These are phyloP conservation scores for Bipolaris cookei DNA, from an alignment of 2,329 filamentous ascomycete genomes.

Conservation along the genomic window DNA sequence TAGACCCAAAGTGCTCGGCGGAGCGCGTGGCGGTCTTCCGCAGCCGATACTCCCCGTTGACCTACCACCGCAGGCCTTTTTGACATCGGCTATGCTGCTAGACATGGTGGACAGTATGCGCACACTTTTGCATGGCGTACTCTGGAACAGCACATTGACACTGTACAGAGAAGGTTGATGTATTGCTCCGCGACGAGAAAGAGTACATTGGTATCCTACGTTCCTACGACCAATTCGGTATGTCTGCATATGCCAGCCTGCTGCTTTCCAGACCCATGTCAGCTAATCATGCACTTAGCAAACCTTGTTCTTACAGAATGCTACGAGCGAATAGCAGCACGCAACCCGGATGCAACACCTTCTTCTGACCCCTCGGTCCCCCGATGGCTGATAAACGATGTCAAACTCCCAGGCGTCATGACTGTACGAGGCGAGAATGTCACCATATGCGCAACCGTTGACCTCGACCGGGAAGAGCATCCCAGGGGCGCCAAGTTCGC, in stretches of 20 bases:
- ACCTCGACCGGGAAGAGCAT: constrained; percentile 94
- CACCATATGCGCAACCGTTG: constrained; percentile 92
- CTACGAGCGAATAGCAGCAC: constrained; percentile 81
- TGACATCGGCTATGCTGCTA: constrained; percentile 91
- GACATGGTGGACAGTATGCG: constrained; percentile 90
- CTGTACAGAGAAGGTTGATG: constrained; percentile 84
- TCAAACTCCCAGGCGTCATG: constrained; percentile 83
- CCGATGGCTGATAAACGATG: constrained; percentile 76
- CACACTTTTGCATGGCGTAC: constrained; percentile 8
- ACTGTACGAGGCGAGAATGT: constrained; percentile 96
- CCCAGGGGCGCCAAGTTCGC: constrained; percentile 74
- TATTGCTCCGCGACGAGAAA: constrained; percentile 88
- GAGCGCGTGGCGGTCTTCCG: constrained; percentile 29
- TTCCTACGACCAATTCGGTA: constrained; percentile 98
- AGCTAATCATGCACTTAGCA: constrained; percentile 59
- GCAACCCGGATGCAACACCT: constrained; percentile 50
- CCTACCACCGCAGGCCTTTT: constrained; percentile 95
- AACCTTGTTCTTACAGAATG: constrained; percentile 96
- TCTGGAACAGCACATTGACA: constrained; percentile 21
- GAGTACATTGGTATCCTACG: constrained; percentile 92
- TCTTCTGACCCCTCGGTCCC: constrained; percentile 31
- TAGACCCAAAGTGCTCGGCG: constrained; percentile 38
- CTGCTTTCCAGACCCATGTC: constrained; percentile 3
- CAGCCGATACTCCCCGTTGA: constrained; percentile 42
- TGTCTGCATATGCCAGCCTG: not conserved